Evolutionary conservation across 345 rosid genomes (phyloP).

Genomic region (Brassica juncea): DNA sequence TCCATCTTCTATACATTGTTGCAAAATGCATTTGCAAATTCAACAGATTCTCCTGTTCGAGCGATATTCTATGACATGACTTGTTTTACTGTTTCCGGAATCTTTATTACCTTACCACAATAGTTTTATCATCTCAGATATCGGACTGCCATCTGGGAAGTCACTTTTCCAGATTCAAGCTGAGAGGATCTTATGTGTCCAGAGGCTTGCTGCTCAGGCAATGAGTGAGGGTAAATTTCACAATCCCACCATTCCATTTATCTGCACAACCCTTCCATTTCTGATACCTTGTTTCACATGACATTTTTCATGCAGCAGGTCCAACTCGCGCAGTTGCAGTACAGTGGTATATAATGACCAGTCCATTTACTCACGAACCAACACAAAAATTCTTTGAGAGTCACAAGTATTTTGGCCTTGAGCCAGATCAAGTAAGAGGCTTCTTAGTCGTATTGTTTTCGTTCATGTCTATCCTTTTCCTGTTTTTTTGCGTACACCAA

Average conservation of each 20-base stretch:
- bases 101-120: constrained; percentile 5
- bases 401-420: constrained; percentile 88
- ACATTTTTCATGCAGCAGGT: constrained; percentile 41
- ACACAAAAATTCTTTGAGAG: constrained; percentile 78
- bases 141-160: constrained; percentile 98
- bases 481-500: background rate
- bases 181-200: constrained; percentile 85
- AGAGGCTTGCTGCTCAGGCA: constrained; percentile 83
- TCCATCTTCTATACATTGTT: background rate
- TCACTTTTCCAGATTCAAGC: constrained; percentile 98
- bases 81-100: background rate
- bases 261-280: constrained; percentile 1
- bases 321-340: constrained; percentile 59
- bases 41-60: background rate
- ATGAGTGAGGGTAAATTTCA: constrained; percentile 64
- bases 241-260: constrained; percentile 10
- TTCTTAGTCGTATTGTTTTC: background rate
- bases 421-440: constrained; percentile 75
- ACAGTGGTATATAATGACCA: constrained; percentile 99
- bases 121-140: constrained; percentile 50
- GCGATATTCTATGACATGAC: background rate
- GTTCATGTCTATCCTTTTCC: constrained; percentile 17
- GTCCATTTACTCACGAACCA: constrained; percentile 91
- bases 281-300: constrained; percentile 27
- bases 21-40: constrained; percentile 1